Evolutionary conservation across 108 stramenopile species (phyloP), one percentile per base, ranked within the genome.

Genomic region (Skeletonema marinoi): DNA sequence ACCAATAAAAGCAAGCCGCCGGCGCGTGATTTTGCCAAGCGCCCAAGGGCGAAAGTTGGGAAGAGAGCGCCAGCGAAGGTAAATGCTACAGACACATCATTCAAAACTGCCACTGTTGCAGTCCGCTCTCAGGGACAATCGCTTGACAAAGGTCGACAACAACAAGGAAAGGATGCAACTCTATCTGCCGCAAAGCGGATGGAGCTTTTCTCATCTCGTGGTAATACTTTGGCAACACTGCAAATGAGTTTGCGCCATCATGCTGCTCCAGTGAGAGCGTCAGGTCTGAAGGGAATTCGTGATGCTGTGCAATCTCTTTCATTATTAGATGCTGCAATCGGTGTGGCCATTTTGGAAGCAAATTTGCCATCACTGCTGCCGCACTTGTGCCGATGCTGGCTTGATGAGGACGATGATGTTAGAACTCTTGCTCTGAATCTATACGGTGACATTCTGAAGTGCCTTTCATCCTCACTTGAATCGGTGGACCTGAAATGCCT

Each of bases 1-100:
- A 38, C 51, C 65, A 51, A 36, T 50, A 65, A 38, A 44, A 56
- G 54, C 54, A 56, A 73, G 21, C 50, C 73, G 66, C 64, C 83
- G 19, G 31, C 66, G 13, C 66, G 76, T 44, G 90, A 87, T 68
- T 90, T 90, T 74, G 71, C 77, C 65, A 95, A 95, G 78, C 86
- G 91, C 9, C 68, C 88, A 61, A 90, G 89, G 78, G 92, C 94
- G 46, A 93, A 93, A 72, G 94, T 95, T 59, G 94, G 94, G 12
- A 93, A 93, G 66, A 81, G 84, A 50, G 91, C 89, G 13, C 79
- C 85, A 8, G 85, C 89, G 41, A 75, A 83, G 44, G 29, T 81
- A 25, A 95, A 93, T 84, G 73, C 86, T 48, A 95, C 94, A 16
- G 91, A 95, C 71, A 93, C 92, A 1, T 70, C 66, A 19, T 95